phyloP scores from a whole-genome alignment of 2,329 filamentous ascomycete genomes.

The Epichloe brachyelytri region DNA sequence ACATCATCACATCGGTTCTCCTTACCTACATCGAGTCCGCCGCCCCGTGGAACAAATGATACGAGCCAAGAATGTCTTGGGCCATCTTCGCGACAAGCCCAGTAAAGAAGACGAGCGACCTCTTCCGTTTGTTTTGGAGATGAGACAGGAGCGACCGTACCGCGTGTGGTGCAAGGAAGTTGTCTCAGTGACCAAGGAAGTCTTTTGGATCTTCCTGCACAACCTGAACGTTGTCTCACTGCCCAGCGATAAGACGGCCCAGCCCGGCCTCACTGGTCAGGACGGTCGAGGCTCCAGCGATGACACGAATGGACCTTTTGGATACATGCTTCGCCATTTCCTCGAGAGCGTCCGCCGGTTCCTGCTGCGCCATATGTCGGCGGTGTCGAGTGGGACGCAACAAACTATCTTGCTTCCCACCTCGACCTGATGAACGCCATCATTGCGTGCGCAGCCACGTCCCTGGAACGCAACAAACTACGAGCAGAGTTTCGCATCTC shows the following conservation, averaged over 20 bases:
- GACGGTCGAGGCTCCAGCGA: neutral
- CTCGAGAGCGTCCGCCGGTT: slow-evolving; percentile 74
- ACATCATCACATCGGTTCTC: slow-evolving; percentile 77
- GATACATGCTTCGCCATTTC: slow-evolving; percentile 61
- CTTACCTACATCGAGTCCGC: slow-evolving; percentile 76
- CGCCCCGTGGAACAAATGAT: slow-evolving; percentile 45
- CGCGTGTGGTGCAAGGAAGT: slow-evolving; percentile 91
- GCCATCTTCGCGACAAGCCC: slow-evolving; percentile 67
- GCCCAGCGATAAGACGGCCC: slow-evolving; percentile 28
- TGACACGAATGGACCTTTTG: slow-evolving; percentile 29
- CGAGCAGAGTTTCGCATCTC: slow-evolving; percentile 69
- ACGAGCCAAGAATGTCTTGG: slow-evolving; percentile 61
- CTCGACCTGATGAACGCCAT: slow-evolving; percentile 88
- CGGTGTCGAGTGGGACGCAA: slow-evolving; percentile 97
- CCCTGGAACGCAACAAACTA: slow-evolving; percentile 59
- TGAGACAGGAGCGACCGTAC: slow-evolving; percentile 78
- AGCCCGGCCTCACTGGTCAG: slow-evolving; percentile 8
- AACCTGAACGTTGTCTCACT: slow-evolving; percentile 76
- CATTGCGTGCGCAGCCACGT: slow-evolving; percentile 63
- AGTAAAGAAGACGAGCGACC: slow-evolving; percentile 64
- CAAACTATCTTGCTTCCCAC: slow-evolving; percentile 87
- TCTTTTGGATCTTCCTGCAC: slow-evolving; percentile 98
- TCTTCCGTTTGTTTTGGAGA: slow-evolving; percentile 76
- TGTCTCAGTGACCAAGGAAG: slow-evolving; percentile 86
- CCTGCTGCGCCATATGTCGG: slow-evolving; percentile 92